Percentiles rank a stretch among this genome's conserved stretches.
Evolutionary conservation across 257 asterid species (phyloP).

Genomic region (Penstemon davidsonii): DNA sequence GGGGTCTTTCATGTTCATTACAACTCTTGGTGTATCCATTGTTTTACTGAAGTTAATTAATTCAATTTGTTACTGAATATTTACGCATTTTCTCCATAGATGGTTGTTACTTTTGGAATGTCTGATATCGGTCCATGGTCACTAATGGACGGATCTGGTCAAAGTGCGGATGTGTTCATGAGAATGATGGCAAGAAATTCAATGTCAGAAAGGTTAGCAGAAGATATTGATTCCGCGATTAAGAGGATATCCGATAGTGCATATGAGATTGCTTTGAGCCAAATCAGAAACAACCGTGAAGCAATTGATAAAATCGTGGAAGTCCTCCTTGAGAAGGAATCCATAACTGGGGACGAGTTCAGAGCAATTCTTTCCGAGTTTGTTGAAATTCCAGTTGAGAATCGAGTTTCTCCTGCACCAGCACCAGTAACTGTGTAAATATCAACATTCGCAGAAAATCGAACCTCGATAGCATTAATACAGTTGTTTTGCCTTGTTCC

Average conservation of each 20-base stretch:
- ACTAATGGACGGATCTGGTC: constrained; percentile 69
- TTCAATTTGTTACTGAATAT: not conserved
- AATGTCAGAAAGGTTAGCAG: constrained; percentile 94
- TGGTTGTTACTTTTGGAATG: constrained; percentile 97
- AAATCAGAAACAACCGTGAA: constrained; percentile 78
- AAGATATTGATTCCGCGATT: constrained; percentile 90
- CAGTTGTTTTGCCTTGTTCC: no score
- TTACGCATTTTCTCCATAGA: constrained; percentile 36
- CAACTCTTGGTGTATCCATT: not conserved
- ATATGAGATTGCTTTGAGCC: constrained; percentile 75
- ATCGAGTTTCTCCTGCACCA: constrained; percentile 47
- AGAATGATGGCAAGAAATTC: constrained; percentile 99
- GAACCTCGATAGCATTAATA: no score
- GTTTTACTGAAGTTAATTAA: no score
- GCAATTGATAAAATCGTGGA: constrained; percentile 94
- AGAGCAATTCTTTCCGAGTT: constrained; percentile 82
- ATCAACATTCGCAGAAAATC: no score
- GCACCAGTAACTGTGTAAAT: constrained; percentile 59
- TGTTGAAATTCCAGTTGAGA: constrained; percentile 77
- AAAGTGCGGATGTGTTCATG: constrained; percentile 86
- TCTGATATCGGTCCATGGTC: constrained; percentile 98
- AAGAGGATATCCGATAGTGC: constrained; percentile 79
- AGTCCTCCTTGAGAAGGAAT: constrained; percentile 89
- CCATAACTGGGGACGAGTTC: constrained; percentile 88
- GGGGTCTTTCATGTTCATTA: no score